Percentiles rank a stretch among this genome's conserved stretches.
Evolutionary conservation across 2,329 filamentous ascomycete genomes (phyloP).

Genomic region (Colletotrichum graminicola): DNA sequence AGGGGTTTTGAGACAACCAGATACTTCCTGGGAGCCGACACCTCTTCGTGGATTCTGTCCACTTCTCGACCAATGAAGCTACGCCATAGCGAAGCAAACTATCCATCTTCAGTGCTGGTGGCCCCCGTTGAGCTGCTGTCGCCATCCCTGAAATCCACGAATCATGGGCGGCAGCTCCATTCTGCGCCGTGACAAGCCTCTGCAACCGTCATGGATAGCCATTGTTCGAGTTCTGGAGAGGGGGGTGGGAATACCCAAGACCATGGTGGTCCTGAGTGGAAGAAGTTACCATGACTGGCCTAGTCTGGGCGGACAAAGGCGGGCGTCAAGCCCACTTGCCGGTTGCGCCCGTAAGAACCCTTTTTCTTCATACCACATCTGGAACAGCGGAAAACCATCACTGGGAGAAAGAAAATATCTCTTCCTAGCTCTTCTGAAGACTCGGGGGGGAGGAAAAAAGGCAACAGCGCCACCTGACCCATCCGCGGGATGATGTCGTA

Average conservation of each 20-base stretch:
- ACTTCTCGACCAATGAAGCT: conserved; percentile 21
- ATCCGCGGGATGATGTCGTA: conserved; percentile 11
- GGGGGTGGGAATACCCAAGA: conserved; percentile 19
- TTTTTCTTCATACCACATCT: conserved; percentile 20
- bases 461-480: conserved; percentile 4
- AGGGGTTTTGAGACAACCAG: conserved; percentile 19
- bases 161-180: conserved; percentile 34
- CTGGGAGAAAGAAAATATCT: conserved; percentile 12
- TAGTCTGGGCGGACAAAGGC: conserved; percentile 30
- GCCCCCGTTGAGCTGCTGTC: conserved; percentile 27
- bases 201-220: conserved; percentile 29
- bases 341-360: conserved; percentile 36
- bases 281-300: conserved; percentile 28
- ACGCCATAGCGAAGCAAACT: conserved; percentile 4
- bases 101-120: conserved; percentile 19
- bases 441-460: conserved; percentile 13
- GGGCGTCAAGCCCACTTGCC: conserved; percentile 25
- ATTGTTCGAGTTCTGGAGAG: conserved; percentile 13
- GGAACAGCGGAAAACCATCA: conserved; percentile 35
- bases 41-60: conserved; percentile 6
- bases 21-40: conserved; percentile 12
- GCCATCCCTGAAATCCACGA: conserved; percentile 31
- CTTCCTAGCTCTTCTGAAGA: conserved; percentile 6
- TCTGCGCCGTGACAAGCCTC: conserved; percentile 21
- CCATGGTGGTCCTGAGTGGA: conserved; percentile 12